Conservation (phyloP, 176 grass and related monocot genomes). For the Juncus effusus region DNA sequence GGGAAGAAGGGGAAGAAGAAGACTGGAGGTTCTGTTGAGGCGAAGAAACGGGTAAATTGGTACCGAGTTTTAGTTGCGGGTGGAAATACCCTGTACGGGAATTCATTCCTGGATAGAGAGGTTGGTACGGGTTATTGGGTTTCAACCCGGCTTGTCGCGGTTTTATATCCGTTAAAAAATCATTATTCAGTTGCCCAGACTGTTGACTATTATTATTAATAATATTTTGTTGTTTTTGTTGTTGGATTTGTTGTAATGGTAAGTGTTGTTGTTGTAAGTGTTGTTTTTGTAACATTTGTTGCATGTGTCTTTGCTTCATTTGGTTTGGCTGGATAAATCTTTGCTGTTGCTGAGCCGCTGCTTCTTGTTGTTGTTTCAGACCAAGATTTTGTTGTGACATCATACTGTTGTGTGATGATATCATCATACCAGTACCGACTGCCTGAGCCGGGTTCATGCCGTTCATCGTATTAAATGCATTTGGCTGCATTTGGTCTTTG, state of each 20-base stretch:
- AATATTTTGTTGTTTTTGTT: conserved; percentile 47
- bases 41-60: background rate
- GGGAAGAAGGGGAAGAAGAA: conserved; percentile 71
- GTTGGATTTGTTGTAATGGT: conserved; percentile 43
- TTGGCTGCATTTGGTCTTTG: too few species aligned
- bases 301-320: background rate
- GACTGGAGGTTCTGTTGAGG: too few species aligned
- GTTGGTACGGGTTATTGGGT: conserved; percentile 58
- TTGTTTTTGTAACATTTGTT: conserved; percentile 26
- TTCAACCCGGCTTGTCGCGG: conserved; percentile 47
- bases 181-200: too few species aligned
- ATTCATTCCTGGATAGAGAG: conserved; percentile 31
- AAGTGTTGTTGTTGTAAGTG: conserved; percentile 30
- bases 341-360: too few species aligned
- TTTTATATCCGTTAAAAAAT: conserved; percentile 48
- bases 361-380: conserved; percentile 65
- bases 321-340: too few species aligned
- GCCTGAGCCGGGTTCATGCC: conserved; percentile 37
- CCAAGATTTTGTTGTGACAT: conserved; percentile 51
- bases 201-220: conserved; percentile 48
- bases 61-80: conserved; percentile 59
- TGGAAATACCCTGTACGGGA: conserved; percentile 53
- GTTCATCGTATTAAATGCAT: conserved; percentile 13
- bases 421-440: conserved; percentile 48
- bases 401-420: conserved; percentile 13